A percentile compares a stretch with the other conserved stretches of the same genome.
These are phyloP conservation scores for Suillus weaverae DNA, from an alignment of 768 basidiomycete genomes.

Conservation along the genomic window DNA sequence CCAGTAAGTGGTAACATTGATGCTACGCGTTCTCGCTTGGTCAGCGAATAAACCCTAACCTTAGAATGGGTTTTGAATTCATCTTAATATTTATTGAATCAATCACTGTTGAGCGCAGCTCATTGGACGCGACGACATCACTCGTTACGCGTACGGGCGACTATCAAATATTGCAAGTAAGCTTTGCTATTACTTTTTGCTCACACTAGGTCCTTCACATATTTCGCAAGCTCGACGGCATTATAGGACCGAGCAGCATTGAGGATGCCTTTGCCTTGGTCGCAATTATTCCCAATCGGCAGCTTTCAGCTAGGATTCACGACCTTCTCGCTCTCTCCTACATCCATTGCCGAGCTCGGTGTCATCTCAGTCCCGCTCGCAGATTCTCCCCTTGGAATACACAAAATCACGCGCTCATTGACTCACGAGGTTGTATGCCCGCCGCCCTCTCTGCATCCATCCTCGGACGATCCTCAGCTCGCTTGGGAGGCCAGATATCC, in stretches of 20 bases:
- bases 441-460: constrained; percentile 14
- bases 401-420: constrained; percentile 43
- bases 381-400: constrained; percentile 49
- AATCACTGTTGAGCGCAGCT: too few relatives aligned
- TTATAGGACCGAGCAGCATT: neutral
- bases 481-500: constrained; percentile 69
- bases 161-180: neutral
- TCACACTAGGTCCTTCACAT: neutral
- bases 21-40: constrained; percentile 9
- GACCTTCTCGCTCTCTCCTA: constrained; percentile 20
- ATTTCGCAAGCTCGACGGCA: neutral
- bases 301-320: constrained; percentile 40
- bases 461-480: constrained; percentile 12
- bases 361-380: constrained; percentile 33
- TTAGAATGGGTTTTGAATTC: constrained; percentile 1
- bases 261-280: neutral
- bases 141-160: neutral
- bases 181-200: neutral
- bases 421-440: constrained; percentile 31
- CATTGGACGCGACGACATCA: neutral
- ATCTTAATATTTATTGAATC: neutral
- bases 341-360: constrained; percentile 20
- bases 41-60: constrained; percentile 22
- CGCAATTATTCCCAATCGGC: constrained; percentile 12
- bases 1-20: neutral